phyloP scores from a whole-genome alignment of 306 rosid species.

The Malus sylvestris region DNA sequence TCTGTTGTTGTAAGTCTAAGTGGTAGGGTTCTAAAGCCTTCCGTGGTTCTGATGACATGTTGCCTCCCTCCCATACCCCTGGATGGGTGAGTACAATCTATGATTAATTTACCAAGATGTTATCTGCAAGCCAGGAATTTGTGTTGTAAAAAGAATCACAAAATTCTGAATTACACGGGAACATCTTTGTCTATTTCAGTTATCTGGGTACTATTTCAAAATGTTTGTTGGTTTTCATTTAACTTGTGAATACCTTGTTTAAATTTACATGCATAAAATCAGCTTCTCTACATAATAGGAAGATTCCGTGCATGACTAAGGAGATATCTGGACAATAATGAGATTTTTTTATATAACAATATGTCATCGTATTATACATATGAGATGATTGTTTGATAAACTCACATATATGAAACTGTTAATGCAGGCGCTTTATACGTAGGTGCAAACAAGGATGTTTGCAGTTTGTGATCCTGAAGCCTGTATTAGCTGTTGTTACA shows the following conservation, averaged over 20 bases:
- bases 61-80: constrained; percentile 81
- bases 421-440: constrained; percentile 90
- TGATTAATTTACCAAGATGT: background rate
- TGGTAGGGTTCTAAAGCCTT: constrained; percentile 86
- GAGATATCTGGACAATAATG: background rate
- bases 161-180: background rate
- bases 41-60: constrained; percentile 79
- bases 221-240: background rate
- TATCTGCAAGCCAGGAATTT: background rate
- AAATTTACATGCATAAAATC: background rate
- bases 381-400: constrained; percentile 4
- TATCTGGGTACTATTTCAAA: background rate
- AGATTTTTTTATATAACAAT: constrained; percentile 1
- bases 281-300: background rate
- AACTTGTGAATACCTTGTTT: background rate
- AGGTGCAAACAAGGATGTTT: constrained; percentile 98
- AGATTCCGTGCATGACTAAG: background rate
- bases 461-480: constrained; percentile 98
- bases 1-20: constrained; percentile 87
- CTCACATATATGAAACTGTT: constrained; percentile 21
- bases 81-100: constrained; percentile 68
- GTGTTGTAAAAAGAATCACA: background rate
- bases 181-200: background rate
- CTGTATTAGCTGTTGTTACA: constrained; percentile 72
- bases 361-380: constrained; percentile 8